Percentiles rank a stretch among this genome's conserved stretches.
Evolutionary conservation across 2,329 filamentous ascomycete species (phyloP).

Genomic region (Chaetomiaceae sp.): DNA sequence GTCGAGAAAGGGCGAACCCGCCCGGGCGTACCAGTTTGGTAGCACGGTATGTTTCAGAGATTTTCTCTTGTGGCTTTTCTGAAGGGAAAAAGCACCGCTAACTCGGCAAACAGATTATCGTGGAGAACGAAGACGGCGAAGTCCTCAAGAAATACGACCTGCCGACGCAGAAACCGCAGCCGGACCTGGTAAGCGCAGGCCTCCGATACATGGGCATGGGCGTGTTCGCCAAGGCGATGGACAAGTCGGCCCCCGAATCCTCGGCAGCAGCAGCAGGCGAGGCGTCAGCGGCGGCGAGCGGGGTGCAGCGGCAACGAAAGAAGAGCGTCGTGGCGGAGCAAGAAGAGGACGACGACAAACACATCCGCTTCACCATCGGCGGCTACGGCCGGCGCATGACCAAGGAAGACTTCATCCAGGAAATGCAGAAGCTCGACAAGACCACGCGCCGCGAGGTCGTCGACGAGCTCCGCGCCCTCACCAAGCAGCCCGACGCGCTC

Average conservation of each 20-base stretch:
- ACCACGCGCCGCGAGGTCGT: conserved; percentile 54
- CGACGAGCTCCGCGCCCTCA: conserved; percentile 31
- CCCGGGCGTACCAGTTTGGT: conserved; percentile 80
- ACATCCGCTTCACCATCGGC: conserved; percentile 71
- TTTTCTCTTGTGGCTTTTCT: conserved; percentile 19
- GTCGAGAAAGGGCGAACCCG: conserved; percentile 60
- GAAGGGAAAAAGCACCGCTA: too few relatives aligned
- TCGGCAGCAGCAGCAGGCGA: conserved; percentile 14
- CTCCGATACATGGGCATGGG: conserved; percentile 53
- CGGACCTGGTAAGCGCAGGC: conserved; percentile 38
- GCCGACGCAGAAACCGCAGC: conserved; percentile 47
- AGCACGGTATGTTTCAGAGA: conserved; percentile 56
- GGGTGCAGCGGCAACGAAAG: conserved; percentile 30
- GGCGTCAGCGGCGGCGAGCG: conserved; percentile 30
- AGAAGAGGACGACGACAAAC: conserved; percentile 61
- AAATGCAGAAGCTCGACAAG: conserved; percentile 68
- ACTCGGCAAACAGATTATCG: conserved; percentile 56
- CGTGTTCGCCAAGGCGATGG: conserved; percentile 37
- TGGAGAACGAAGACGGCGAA: conserved; percentile 81
- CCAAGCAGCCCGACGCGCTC: conserved; percentile 33
- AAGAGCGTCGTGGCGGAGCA: conserved; percentile 40
- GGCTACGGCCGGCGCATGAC: conserved; percentile 70
- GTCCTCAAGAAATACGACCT: conserved; percentile 81
- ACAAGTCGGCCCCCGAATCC: conserved; percentile 31
- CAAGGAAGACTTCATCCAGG: conserved; percentile 72